These are phyloP conservation scores for Pestalotiopsis sp. DNA, from an alignment of 2,329 filamentous ascomycete genomes.

Conservation along the genomic window DNA sequence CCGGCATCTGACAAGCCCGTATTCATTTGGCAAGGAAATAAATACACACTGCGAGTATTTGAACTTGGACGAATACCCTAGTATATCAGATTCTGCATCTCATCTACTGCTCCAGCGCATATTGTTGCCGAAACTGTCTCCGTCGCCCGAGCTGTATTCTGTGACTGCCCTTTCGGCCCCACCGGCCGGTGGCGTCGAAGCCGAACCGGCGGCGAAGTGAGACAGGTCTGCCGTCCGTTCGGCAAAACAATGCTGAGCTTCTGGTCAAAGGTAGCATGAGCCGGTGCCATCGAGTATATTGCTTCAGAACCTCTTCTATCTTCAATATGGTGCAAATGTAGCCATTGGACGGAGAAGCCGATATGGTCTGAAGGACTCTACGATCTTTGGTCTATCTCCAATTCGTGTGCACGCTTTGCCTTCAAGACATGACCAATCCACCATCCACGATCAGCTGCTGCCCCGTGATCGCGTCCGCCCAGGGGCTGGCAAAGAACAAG, in stretches of 20 bases:
- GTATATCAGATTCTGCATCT: background rate
- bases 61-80: no score
- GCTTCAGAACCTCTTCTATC: no score
- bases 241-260: conserved; percentile 49
- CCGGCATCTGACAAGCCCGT: no score
- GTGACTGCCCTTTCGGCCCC: conserved; percentile 33
- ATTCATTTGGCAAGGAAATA: no score
- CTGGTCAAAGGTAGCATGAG: conserved; percentile 43
- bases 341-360: no score
- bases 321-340: no score
- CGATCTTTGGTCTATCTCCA: background rate
- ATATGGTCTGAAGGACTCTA: no score
- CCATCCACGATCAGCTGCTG: conserved; percentile 15
- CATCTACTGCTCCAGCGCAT: conserved; percentile 43
- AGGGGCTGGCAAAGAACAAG: conserved; percentile 16
- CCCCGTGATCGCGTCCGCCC: conserved; percentile 10
- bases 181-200: conserved; percentile 47
- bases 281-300: no score
- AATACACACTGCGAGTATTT: no score
- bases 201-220: conserved; percentile 44
- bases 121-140: conserved; percentile 22
- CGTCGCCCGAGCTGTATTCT: conserved; percentile 39
- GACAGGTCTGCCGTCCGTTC: conserved; percentile 37
- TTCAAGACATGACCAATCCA: conserved; percentile 11
- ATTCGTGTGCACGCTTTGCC: background rate